Evolutionary conservation across 768 basidiomycete genomes (phyloP).

Genomic region (Dioszegia aurantiaca): DNA sequence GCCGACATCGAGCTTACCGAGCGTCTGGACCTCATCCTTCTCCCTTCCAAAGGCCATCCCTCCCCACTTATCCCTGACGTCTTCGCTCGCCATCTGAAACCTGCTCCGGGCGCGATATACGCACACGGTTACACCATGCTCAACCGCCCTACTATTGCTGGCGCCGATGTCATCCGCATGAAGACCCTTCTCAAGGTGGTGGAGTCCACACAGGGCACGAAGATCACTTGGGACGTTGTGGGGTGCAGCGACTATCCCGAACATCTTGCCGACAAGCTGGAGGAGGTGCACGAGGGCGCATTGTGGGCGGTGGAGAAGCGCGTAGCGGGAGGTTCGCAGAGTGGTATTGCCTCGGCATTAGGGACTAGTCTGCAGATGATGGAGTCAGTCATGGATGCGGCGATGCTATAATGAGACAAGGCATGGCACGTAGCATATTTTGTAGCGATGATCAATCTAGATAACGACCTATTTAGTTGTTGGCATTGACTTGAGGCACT

Average conservation of each 20-base stretch:
- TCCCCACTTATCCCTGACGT: slow-evolving; percentile 5
- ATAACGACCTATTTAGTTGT: too few relatives aligned
- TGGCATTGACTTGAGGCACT: too few relatives aligned
- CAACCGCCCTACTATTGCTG: slow-evolving; percentile 18
- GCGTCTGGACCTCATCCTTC: slow-evolving; percentile 19
- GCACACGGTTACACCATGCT: slow-evolving; percentile 24
- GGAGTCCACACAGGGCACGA: slow-evolving; percentile 4
- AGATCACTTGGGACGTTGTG: slow-evolving; percentile 24
- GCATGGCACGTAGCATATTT: too few relatives aligned
- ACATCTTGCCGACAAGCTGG: slow-evolving; percentile 9
- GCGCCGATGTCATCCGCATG: slow-evolving; percentile 18
- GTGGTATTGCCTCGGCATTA: too few relatives aligned
- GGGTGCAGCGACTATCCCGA: slow-evolving; percentile 26
- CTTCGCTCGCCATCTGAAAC: not conserved
- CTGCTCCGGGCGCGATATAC: slow-evolving; percentile 15
- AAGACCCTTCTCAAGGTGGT: slow-evolving; percentile 24
- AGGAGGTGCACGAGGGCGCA: slow-evolving; percentile 17
- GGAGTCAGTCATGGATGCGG: slow-evolving; percentile 10
- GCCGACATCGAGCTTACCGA: slow-evolving; percentile 27
- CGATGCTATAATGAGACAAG: not conserved
- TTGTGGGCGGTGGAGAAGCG: slow-evolving; percentile 3
- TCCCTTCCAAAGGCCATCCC: slow-evolving; percentile 10
- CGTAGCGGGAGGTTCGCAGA: too few relatives aligned
- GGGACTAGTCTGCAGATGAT: not conserved
- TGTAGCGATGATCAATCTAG: too few relatives aligned